Evolutionary conservation across 257 asterid species (phyloP), one percentile per base, ranked within the genome.

Genomic region (Asclepias syriaca): DNA sequence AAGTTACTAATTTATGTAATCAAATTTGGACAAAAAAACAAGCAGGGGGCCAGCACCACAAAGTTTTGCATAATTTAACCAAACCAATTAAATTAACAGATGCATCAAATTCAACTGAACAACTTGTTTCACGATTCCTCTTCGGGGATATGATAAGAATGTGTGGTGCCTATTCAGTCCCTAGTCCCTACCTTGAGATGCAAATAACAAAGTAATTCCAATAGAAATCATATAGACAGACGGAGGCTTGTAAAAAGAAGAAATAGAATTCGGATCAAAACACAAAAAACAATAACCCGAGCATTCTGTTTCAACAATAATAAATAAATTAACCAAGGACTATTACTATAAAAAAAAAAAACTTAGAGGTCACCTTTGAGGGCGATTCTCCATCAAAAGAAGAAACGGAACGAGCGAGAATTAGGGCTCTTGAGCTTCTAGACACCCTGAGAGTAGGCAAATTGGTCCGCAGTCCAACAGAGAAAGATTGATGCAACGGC

Each of bases 361-460:
- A 24, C 4, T 32, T 32, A 32, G 54, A 54, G 3, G 64, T 22
- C 15, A 92, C 97, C 91, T 90, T 88, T 1, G 96, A 80, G 53
- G 34, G 77, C 21, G 88, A 80, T 70, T 79, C 84, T 0, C 66
- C 85, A 58, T 43, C 88, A 32, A 76, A 82, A 8, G 87, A 63
- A 15, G 93, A 81, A 14, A 79, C 60, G 9, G 88, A 82, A 19
- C 84, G 81, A 73, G 93, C 90, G 37, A 58, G 60, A 61, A 79
- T 71, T 15, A 78, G 78, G 58, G 82, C 71, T 70, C 79, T 68
- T 12, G 78, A 64, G 64, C 54, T 75, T 32, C 77, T 81, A 29
- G 74, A 54, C 59, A 75, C 66, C 43, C 22, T 29, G 3, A 34
- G 5, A 37, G 70, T 65, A 60, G 49, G 64, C n/a, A 32, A 69